These are phyloP conservation scores for Solanum ossicruentum DNA, from an alignment of 257 asterid species.

Conservation along the genomic window DNA sequence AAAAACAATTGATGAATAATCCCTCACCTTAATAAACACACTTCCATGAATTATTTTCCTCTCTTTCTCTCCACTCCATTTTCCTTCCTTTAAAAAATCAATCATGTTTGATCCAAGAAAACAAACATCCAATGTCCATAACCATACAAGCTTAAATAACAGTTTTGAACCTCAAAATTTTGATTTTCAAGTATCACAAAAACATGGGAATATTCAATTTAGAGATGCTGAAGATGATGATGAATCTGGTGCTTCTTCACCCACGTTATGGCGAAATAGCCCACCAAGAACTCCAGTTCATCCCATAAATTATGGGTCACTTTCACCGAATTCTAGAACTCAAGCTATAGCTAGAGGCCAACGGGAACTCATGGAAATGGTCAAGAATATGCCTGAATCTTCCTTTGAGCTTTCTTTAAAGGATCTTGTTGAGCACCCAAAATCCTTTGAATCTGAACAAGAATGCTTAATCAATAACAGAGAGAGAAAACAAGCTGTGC, in stretches of 20 bases:
- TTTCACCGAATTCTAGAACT: conserved; percentile 47
- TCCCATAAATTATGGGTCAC: conserved; percentile 14
- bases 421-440: conserved; percentile 51
- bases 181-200: background rate
- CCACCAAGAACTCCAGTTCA: conserved; percentile 27
- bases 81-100: background rate
- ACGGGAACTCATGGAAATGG: conserved; percentile 89
- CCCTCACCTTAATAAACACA: conserved; percentile 4
- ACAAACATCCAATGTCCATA: background rate
- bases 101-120: conserved; percentile 43
- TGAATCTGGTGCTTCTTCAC: conserved; percentile 44
- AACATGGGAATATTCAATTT: conserved; percentile 16
- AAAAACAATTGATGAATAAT: background rate
- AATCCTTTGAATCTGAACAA: conserved; percentile 6
- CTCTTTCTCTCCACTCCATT: background rate
- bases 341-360: conserved; percentile 70
- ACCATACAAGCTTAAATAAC: background rate
- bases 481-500: background rate
- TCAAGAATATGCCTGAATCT: conserved; percentile 63
- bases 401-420: conserved; percentile 58
- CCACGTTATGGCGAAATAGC: conserved; percentile 49
- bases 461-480: background rate
- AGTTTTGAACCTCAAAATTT: conserved; percentile 1
- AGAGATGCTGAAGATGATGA: conserved; percentile 3
- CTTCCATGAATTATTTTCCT: background rate